Evolutionary conservation across 306 rosid species (phyloP), one percentile per base, ranked within the genome.

Genomic region (Prinsepia uniflora): DNA sequence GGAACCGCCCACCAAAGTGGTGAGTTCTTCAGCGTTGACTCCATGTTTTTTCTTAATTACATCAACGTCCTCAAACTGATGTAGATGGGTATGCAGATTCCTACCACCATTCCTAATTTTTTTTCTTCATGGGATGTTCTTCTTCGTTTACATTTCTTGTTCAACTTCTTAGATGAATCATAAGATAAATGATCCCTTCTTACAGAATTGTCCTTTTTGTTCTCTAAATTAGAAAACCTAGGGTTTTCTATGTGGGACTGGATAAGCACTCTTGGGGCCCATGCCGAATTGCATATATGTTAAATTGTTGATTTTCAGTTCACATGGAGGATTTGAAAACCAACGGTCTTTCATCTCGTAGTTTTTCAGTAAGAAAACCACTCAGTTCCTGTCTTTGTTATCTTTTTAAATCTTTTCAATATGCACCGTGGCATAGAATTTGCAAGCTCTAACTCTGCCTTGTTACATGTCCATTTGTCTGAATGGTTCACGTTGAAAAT

Each of bases 21-120:
- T 59, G 63, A 58, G 55, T 58, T 56, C 43, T 47, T 24, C 8
- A 49, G 34, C 70, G 57, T 20, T 63, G 68, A 48, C 56, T 63
- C 8, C 11, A 6, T 6, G 18, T 4, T 15, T 13, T 40, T 69
- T 42, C 10, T 15, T 50, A 50, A 0, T 13, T 7, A 17, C 56
- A 7, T 50, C 56, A 50, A 1, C 0, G 17, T 52, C 8, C 22
- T n/a, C 56, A 52, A n/a, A 20, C 22, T n/a, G 4, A 7, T 52
- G 56, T n/a, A 2, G 8, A 52, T 17, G 6, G 56, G 17, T n/a
- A 30, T 30, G 36, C 36, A 30, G 1, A 24, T 24, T 24, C 30
- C 30, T 24, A 2, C 30, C 30, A 24, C 30, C 1, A 24, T 24
- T 24, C 30, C 30, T 24, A 24, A 24, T 24, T 24, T 24, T 1